These are phyloP conservation scores for Fusarium sp. DNA, from an alignment of 2,329 filamentous ascomycete species.

Conservation along the genomic window DNA sequence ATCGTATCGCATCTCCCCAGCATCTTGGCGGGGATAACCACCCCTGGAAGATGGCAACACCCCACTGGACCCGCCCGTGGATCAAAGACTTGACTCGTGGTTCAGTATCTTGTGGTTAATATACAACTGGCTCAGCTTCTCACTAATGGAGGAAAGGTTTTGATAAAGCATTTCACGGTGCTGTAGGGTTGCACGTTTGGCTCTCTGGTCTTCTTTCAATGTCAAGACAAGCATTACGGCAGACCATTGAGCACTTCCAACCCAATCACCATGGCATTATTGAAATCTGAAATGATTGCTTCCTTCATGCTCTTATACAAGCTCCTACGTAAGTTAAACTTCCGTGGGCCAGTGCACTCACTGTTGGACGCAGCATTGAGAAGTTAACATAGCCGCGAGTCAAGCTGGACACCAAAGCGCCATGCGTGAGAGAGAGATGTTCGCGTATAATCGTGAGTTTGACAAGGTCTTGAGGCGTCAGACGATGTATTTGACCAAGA, in stretches of 20 bases:
- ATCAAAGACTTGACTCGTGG: slow-evolving; percentile 12
- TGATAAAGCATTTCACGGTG: background rate
- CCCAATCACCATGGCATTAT: background rate
- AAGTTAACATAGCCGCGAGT: slow-evolving; percentile 19
- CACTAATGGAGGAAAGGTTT: background rate
- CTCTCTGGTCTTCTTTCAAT: background rate
- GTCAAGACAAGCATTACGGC: background rate
- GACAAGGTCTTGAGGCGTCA: slow-evolving; percentile 20
- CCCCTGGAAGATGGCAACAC: slow-evolving; percentile 31
- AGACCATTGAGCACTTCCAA: no score
- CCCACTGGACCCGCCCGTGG: slow-evolving; percentile 35
- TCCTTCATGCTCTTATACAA: slow-evolving; percentile 19
- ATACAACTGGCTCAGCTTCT: slow-evolving; percentile 10
- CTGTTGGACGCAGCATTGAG: background rate
- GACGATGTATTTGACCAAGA: background rate
- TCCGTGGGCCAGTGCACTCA: slow-evolving; percentile 9
- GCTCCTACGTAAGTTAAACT: slow-evolving; percentile 24
- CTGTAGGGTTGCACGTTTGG: background rate
- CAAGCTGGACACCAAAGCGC: slow-evolving; percentile 23
- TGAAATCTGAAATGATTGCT: background rate
- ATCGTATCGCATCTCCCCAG: slow-evolving; percentile 46
- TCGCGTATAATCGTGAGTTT: slow-evolving; percentile 30
- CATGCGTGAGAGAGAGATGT: slow-evolving; percentile 22
- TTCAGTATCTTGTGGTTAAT: slow-evolving; percentile 1
- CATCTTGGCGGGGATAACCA: slow-evolving; percentile 31